Evolutionary conservation across 129 eudicot genomes (phyloP), one percentile per base, ranked within the genome.

Genomic region (Calendula officinalis): DNA sequence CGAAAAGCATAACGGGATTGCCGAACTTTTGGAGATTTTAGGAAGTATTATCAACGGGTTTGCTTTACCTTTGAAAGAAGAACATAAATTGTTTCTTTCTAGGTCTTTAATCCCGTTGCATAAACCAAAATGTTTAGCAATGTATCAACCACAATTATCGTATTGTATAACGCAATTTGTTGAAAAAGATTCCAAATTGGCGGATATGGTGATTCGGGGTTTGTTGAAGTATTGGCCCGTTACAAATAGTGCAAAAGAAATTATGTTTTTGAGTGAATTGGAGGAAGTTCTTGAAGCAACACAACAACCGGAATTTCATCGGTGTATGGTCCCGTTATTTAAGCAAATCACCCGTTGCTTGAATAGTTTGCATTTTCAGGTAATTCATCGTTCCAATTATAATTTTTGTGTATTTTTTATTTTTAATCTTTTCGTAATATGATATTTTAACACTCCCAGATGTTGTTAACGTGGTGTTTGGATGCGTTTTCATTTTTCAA

Each of bases 281-380:
- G 96, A 89, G 64, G 96, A 89, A 76, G 90, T 89, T 58, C 69
- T 89, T 65, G 96, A 89, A 78, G 87, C 83, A 39, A 85, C 94
- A 8, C 96, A 85, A 70, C 80, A 67, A 32, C 87, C 86, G 0
- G 94, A 89, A 35, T 89, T 89, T 69, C 94, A 85, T 70, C 87
- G 90, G 4, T 85, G 94, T 61, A 89, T 85, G 90, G 94, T 85
- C 44, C 83, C 87, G 49, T 78, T 89, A 68, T 89, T 89, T 59
- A 84, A 72, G 60, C 94, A 81, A 73, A 78, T 89, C 32, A 68
- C 90, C 7, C 90, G 78, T 64, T 80, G 94, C 90, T 70, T 89
- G 73, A 86, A 67, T 66, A 82, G 96, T 67, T 78, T 77, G 71
- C 94, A 89, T 72, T 89, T 83, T 74, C 96, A 89, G 96, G 96